These are phyloP conservation scores for Rehmannia glutinosa DNA, from an alignment of 257 asterid genomes.

Conservation along the genomic window DNA sequence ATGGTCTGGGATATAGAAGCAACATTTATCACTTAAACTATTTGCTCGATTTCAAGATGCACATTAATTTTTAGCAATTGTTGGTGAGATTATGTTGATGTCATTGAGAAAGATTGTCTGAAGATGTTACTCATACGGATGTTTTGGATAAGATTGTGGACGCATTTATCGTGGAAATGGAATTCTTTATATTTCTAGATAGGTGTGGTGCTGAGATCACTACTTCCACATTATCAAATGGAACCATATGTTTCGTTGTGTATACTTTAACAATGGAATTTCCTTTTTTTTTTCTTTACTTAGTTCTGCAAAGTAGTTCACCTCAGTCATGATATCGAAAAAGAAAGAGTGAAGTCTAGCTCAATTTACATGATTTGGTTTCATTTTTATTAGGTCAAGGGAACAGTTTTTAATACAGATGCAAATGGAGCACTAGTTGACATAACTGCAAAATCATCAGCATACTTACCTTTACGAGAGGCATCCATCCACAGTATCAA, in stretches of 20 bases:
- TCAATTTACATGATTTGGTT: neutral
- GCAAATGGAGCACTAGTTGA: constrained; percentile 93
- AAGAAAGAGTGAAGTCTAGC: neutral
- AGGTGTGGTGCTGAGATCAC: too few relatives aligned
- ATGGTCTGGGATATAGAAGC: neutral
- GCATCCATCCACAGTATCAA: constrained; percentile 72
- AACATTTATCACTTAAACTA: neutral
- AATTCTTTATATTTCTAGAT: too few relatives aligned
- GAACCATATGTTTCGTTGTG: neutral
- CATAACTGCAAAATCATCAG: constrained; percentile 88
- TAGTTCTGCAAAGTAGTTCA: too few relatives aligned
- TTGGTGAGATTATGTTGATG: neutral
- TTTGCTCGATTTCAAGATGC: neutral
- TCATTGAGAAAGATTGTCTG: neutral
- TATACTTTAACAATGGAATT: neutral
- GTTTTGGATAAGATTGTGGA: neutral
- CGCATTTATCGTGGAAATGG: neutral
- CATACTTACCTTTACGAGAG: constrained; percentile 80
- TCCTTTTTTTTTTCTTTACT: neutral
- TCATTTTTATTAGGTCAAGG: constrained; percentile 57
- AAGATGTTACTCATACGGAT: neutral
- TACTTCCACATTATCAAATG: neutral
- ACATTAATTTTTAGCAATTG: neutral
- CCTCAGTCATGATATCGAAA: neutral
- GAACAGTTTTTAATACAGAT: constrained; percentile 65